Base-by-base conservation (phyloP, 768 basidiomycete genomes). In the Trametes maxima region DNA sequence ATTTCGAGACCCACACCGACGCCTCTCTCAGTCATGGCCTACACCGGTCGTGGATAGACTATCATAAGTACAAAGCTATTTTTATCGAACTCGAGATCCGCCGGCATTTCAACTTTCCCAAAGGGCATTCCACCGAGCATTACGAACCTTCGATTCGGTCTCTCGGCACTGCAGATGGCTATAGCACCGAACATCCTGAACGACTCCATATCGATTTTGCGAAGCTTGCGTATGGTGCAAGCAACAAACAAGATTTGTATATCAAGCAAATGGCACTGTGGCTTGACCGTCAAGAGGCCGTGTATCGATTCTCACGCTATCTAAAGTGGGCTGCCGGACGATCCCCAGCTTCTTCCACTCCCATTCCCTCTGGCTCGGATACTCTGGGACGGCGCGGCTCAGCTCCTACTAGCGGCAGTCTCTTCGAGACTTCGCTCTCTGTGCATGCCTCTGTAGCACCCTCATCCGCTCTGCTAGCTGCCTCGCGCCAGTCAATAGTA, bases 141-240 rank as follows among this genome's bases (percentile, higher is more conserved):
- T n/a, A n/a, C n/a, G n/a, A n/a, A n/a, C n/a, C n/a, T n/a, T n/a
- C n/a, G n/a, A n/a, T n/a, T n/a, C n/a, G n/a, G n/a, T n/a, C n/a
- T n/a, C n/a, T n/a, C n/a, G n/a, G n/a, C n/a, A n/a, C n/a, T n/a
- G n/a, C n/a, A n/a, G n/a, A n/a, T n/a, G n/a, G n/a, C n/a, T n/a
- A n/a, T n/a, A n/a, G n/a, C n/a, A n/a, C n/a, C n/a, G n/a, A n/a
- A n/a, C n/a, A n/a, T n/a, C n/a, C n/a, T n/a, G n/a, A n/a, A n/a
- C n/a, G n/a, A n/a, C n/a, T n/a, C n/a, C n/a, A n/a, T n/a, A n/a
- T 76, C 19, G 73, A 81, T 64, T 74, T 70, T 43, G 75, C 78
- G 1, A 82, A 82, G 61, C 48, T 49, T 16, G 70, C 65, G 1
- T 75, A 73, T 54, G 39, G 63, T 11, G 68, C 70, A 2, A 68